A percentile compares a stretch with the other conserved stretches of the same genome.
Evolutionary conservation across 306 rosid species (phyloP).

Genomic region (Rosa lucieae): DNA sequence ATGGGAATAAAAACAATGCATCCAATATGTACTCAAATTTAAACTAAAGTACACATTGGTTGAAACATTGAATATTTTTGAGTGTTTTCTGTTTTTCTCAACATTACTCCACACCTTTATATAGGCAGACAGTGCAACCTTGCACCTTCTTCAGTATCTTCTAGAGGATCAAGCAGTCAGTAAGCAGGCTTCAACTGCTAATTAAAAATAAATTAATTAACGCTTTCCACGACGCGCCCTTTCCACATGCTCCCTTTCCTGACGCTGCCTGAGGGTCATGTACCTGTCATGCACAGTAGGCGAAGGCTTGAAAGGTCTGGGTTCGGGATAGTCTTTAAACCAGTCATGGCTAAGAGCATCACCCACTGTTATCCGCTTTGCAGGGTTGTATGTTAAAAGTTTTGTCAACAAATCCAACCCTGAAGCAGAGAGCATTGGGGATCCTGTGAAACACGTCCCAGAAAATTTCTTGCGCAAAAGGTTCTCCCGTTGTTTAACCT

Average conservation of each 20-base stretch:
- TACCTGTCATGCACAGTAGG: conserved; percentile 56
- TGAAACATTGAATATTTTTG: neutral
- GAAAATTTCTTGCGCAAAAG: conserved; percentile 81
- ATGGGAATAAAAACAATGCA: neutral
- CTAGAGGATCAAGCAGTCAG: neutral
- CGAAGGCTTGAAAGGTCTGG: conserved; percentile 55
- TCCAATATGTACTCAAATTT: neutral
- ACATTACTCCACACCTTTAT: conserved; percentile 32
- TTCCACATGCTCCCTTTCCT: conserved; percentile 11
- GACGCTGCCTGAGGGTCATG: conserved; percentile 32
- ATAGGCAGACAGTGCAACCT: neutral
- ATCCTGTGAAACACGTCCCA: conserved; percentile 74
- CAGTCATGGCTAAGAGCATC: conserved; percentile 85
- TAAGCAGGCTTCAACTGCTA: neutral
- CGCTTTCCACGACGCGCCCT: neutral
- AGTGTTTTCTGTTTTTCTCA: neutral
- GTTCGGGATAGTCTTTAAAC: conserved; percentile 78
- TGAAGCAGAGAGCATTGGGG: conserved; percentile 67
- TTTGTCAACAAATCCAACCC: conserved; percentile 84
- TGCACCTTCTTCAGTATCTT: conserved; percentile 12
- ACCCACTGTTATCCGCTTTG: conserved; percentile 74
- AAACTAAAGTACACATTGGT: neutral
- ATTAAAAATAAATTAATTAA: conserved; percentile 8
- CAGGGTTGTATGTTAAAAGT: conserved; percentile 72
- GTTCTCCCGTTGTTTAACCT: conserved; percentile 58